phyloP scores from a whole-genome alignment of 2,329 filamentous ascomycete genomes.

The Pseudocercospora pini-densiflorae region DNA sequence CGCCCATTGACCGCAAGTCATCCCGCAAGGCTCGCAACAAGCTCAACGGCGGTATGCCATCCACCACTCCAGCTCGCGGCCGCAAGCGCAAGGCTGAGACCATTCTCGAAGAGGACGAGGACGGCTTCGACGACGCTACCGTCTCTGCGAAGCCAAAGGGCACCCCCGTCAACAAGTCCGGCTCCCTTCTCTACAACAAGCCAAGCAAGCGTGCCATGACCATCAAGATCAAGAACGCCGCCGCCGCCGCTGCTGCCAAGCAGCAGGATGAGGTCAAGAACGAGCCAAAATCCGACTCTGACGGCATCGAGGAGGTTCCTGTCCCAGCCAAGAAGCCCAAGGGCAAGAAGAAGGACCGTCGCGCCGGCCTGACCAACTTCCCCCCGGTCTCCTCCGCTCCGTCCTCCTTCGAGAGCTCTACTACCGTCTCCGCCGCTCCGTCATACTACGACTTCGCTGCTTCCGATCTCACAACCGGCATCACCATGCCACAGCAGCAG shows the following conservation, averaged over 20 bases:
- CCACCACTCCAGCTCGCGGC: not conserved
- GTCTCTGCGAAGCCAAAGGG: not conserved
- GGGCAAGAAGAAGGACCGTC: not conserved
- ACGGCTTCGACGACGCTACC: not conserved
- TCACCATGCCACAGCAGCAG: not conserved
- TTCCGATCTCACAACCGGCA: not conserved
- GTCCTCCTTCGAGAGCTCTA: not conserved
- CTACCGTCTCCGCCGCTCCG: not conserved
- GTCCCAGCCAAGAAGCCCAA: not conserved
- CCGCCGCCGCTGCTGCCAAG: not conserved
- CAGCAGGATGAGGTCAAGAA: conserved; percentile 1
- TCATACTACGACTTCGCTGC: not conserved
- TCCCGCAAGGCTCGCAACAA: not conserved
- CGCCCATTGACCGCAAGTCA: conserved; percentile 18
- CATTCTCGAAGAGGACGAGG: not conserved
- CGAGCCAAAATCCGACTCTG: not conserved
- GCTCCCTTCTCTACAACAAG: conserved; percentile 2
- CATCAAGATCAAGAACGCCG: not conserved
- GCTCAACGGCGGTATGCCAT: not conserved
- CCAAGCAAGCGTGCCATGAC: not conserved
- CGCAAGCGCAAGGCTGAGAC: conserved; percentile 3
- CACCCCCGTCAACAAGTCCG: conserved; percentile 7
- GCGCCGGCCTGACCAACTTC: not conserved
- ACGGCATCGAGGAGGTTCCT: not conserved
- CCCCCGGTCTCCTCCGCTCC: not conserved